Evolutionary conservation across 1,284 basidiomycete species (phyloP).

Genomic region (Peniophora sp.): DNA sequence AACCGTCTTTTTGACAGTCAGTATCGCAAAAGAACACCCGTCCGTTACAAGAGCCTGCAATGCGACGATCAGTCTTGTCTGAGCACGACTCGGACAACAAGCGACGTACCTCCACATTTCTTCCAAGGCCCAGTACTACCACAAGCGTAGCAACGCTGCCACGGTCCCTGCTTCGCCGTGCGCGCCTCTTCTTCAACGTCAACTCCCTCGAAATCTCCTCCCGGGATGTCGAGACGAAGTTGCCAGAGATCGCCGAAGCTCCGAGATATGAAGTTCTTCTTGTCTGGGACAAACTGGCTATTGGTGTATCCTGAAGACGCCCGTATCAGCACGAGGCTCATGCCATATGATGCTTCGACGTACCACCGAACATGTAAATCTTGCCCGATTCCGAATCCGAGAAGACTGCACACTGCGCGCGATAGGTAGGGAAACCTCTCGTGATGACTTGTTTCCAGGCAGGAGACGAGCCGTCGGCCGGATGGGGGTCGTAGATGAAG

Average conservation of each 20-base stretch:
- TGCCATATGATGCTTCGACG: too few relatives aligned
- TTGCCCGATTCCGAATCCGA: slow-evolving; percentile 25
- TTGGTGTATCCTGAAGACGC: slow-evolving; percentile 23
- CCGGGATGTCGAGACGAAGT: slow-evolving; percentile 26
- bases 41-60: slow-evolving; percentile 18
- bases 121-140: slow-evolving; percentile 28
- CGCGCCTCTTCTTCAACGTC: slow-evolving; percentile 29
- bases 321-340: too few relatives aligned
- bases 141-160: slow-evolving; percentile 34
- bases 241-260: slow-evolving; percentile 33
- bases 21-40: slow-evolving; percentile 20
- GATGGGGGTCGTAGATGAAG: slow-evolving; percentile 21
- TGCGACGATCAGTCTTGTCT: not conserved
- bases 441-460: slow-evolving; percentile 24
- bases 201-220: slow-evolving; percentile 26
- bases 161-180: slow-evolving; percentile 29
- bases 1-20: slow-evolving; percentile 20
- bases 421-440: slow-evolving; percentile 26
- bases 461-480: slow-evolving; percentile 5
- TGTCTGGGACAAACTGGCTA: slow-evolving; percentile 25
- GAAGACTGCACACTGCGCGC: slow-evolving; percentile 20
- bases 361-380: slow-evolving; percentile 25
- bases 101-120: slow-evolving; percentile 29
- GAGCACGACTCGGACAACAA: not conserved
- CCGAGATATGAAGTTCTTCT: slow-evolving; percentile 19